Evolutionary conservation across 257 asterid genomes (phyloP).

Genomic region (Gentiana dahurica): DNA sequence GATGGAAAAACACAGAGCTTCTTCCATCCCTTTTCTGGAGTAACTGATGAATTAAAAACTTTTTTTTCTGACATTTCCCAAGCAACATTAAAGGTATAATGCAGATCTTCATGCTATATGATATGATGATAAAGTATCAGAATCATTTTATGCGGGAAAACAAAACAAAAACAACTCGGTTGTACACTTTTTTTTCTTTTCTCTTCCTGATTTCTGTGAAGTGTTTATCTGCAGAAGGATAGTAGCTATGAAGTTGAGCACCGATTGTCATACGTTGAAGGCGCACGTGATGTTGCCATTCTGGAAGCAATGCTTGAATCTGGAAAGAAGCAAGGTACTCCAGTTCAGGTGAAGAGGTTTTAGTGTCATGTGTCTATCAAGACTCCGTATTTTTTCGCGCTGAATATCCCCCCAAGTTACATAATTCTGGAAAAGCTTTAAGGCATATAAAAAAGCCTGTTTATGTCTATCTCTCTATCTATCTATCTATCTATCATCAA

Average conservation of each 20-base stretch:
- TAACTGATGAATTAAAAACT: conserved; percentile 69
- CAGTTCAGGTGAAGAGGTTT: conserved; percentile 50
- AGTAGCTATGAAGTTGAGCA: conserved; percentile 40
- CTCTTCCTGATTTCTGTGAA: background rate
- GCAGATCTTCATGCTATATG: no score
- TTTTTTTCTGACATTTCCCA: conserved; percentile 66
- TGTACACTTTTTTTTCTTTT: background rate
- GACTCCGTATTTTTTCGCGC: no score
- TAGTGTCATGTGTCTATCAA: conserved; percentile 10
- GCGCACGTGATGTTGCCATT: conserved; percentile 81
- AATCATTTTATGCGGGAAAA: background rate
- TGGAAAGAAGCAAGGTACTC: conserved; percentile 51
- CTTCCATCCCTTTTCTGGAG: conserved; percentile 66
- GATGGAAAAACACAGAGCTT: conserved; percentile 53
- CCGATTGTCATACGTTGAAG: conserved; percentile 63
- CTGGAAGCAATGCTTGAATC: conserved; percentile 93
- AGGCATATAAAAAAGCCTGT: no score
- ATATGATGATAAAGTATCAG: background rate
- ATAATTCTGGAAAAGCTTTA: no score
- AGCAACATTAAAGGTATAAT: conserved; percentile 44
- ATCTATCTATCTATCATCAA: no score
- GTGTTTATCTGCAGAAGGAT: conserved; percentile 37
- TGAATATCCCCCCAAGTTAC: no score
- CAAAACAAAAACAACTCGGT: background rate
- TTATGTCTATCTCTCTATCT: no score